Conservation (phyloP, 2,329 filamentous ascomycete genomes). For the Tolypocladium ophioglossoides region DNA sequence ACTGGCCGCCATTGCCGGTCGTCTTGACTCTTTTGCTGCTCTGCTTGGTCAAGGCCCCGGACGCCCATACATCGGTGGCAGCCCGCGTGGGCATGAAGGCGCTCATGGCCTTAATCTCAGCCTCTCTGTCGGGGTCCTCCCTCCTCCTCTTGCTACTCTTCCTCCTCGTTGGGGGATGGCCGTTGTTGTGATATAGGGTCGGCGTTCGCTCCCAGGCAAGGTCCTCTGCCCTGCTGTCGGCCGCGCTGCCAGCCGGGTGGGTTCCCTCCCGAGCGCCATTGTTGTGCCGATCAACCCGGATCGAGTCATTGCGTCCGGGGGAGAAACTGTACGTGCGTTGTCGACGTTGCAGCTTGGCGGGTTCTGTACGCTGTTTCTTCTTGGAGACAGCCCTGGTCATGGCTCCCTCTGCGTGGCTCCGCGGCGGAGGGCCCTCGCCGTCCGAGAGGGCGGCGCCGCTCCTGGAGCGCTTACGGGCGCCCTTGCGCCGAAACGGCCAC, state of each 20-base stretch:
- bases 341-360: constrained; percentile 37
- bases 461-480: constrained; percentile 50
- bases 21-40: constrained; percentile 57
- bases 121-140: constrained; percentile 68
- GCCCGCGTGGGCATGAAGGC: constrained; percentile 56
- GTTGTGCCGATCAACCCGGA: constrained; percentile 26
- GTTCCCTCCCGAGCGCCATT: constrained; percentile 7
- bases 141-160: constrained; percentile 70
- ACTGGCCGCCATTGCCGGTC: constrained; percentile 35
- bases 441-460: constrained; percentile 44
- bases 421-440: constrained; percentile 32
- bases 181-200: constrained; percentile 52
- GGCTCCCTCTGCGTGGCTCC: constrained; percentile 22
- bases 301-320: constrained; percentile 44
- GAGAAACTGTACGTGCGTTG: constrained; percentile 51
- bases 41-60: constrained; percentile 48
- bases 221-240: constrained; percentile 4
- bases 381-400: constrained; percentile 14
- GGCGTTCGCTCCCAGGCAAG: constrained; percentile 22
- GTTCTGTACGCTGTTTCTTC: constrained; percentile 34
- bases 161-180: constrained; percentile 50
- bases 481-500: constrained; percentile 74
- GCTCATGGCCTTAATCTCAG: constrained; percentile 80
- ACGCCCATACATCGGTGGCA: constrained; percentile 45
- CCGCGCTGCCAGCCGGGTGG: constrained; percentile 1